Base-by-base conservation (phyloP, 1,139 yeast genomes). In the Yarrowia galli region DNA sequence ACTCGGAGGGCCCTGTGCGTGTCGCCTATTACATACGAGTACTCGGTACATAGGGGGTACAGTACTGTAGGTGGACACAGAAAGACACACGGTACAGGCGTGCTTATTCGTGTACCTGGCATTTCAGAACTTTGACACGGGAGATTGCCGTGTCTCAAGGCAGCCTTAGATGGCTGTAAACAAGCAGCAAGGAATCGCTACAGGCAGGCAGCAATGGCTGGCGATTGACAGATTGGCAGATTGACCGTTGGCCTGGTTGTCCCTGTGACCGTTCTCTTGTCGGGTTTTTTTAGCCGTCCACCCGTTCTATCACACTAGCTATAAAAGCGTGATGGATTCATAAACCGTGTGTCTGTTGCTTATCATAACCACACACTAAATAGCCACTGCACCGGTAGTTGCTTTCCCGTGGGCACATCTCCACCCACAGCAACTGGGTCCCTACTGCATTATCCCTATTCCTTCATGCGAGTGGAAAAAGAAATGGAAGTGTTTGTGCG, bases 71-170 rank as follows among this genome's bases (percentile, higher is more conserved):
- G n/a, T n/a, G n/a, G n/a, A 18, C 9, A 10, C 15, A 15, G 32
- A 46, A 18, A 46, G 3, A 46, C 15, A 25, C 35, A 25, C 35
- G 35, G 35, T 16, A 3, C 38, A 18, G 23, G 20, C 56, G 56
- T 49, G 56, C 56, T 49, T 49, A 32, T 32, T 49, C 56, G 56
- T 49, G 56, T 49, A 49, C 56, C 56, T 49, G 56, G 56, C 56
- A 49, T 49, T 25, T 16, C 12, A 8, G 10, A 49, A 18, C 40
- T 32, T 28, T 18, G 15, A 22, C 45, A 23, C 56, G 56, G 56
- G 56, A 49, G 56, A 49, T 49, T 49, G 56, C 56, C 56, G 56
- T 49, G 56, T 49, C 56, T 49, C 25, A 49, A 16, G 35, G 20
- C 16, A 25, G 7, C n/a, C n/a, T n/a, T n/a, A n/a, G n/a, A n/a